Percentiles rank a stretch among this genome's conserved stretches.
These are phyloP conservation scores for Rhodamnia argentea DNA, from an alignment of 345 rosid species.

Conservation along the genomic window DNA sequence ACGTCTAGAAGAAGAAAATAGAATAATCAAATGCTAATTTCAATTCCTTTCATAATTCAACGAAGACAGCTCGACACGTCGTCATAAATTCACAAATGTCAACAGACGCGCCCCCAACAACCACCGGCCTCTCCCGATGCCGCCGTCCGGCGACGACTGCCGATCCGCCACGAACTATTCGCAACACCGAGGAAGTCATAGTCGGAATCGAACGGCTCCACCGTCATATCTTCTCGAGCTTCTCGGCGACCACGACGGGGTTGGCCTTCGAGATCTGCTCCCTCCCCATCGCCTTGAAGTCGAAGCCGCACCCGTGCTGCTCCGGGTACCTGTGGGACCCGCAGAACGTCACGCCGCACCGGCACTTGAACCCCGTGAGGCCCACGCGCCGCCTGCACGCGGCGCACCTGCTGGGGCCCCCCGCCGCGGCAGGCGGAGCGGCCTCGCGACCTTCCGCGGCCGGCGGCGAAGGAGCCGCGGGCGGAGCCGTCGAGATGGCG, in stretches of 20 bases:
- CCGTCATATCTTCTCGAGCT: constrained; percentile 23
- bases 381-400: constrained; percentile 72
- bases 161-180: neutral
- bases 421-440: constrained; percentile 7
- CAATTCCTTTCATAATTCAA: neutral
- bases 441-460: neutral
- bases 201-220: neutral
- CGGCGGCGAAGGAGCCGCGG: constrained; percentile 4
- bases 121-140: neutral
- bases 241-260: constrained; percentile 54
- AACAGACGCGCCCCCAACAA: neutral
- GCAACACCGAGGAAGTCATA: neutral
- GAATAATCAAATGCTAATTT: neutral
- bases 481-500: neutral
- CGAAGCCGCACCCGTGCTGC: constrained; percentile 54
- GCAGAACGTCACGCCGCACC: constrained; percentile 69
- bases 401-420: constrained; percentile 45
- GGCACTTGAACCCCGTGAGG: constrained; percentile 70
- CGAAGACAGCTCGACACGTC: neutral
- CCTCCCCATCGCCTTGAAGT: constrained; percentile 60
- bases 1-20: neutral
- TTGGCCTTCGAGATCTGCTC: constrained; percentile 71
- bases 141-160: neutral
- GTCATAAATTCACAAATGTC: neutral
- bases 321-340: constrained; percentile 88